phyloP scores from a whole-genome alignment of 768 basidiomycete genomes.

The Leccinellum albellum region DNA sequence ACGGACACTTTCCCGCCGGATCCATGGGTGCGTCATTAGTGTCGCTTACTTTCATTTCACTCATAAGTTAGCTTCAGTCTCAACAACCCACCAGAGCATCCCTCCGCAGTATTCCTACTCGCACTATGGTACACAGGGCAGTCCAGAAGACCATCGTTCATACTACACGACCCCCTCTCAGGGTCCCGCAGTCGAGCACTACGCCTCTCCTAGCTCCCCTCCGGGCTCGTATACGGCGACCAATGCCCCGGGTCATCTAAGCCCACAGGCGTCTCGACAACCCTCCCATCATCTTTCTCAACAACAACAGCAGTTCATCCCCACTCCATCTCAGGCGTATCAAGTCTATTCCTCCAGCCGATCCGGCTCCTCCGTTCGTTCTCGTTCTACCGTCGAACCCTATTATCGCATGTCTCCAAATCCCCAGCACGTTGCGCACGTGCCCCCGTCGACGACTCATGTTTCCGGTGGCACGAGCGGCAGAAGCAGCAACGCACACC shows the following conservation, averaged over 20 bases:
- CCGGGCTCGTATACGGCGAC: constrained; percentile 20
- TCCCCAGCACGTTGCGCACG: constrained; percentile 29
- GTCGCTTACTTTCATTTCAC: constrained; percentile 5
- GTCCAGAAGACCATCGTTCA: constrained; percentile 20
- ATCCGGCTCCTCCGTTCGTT: constrained; percentile 23
- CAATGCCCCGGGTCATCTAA: constrained; percentile 13
- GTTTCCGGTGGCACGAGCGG: constrained; percentile 5
- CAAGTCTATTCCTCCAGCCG: constrained; percentile 33
- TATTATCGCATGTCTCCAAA: constrained; percentile 40
- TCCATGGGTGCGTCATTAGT: constrained; percentile 25
- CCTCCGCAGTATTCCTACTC: constrained; percentile 19
- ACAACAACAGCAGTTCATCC: constrained; percentile 38
- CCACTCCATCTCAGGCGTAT: constrained; percentile 46
- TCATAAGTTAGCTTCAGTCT: constrained; percentile 5
- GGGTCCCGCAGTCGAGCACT: constrained; percentile 18
- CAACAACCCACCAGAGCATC: constrained; percentile 20
- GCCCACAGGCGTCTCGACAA: constrained; percentile 16
- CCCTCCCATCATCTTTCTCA: constrained; percentile 15
- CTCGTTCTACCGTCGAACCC: constrained; percentile 33
- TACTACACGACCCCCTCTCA: constrained; percentile 25
- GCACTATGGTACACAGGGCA: constrained; percentile 15
- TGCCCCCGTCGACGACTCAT: constrained; percentile 14
- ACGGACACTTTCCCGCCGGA: constrained; percentile 18
- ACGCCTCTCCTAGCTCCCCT: constrained; percentile 18
- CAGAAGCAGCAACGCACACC: constrained; percentile 14